Evolutionary conservation across 1,284 basidiomycete species (phyloP), one percentile per base, ranked within the genome.

Genomic region (Trametes pubescens): DNA sequence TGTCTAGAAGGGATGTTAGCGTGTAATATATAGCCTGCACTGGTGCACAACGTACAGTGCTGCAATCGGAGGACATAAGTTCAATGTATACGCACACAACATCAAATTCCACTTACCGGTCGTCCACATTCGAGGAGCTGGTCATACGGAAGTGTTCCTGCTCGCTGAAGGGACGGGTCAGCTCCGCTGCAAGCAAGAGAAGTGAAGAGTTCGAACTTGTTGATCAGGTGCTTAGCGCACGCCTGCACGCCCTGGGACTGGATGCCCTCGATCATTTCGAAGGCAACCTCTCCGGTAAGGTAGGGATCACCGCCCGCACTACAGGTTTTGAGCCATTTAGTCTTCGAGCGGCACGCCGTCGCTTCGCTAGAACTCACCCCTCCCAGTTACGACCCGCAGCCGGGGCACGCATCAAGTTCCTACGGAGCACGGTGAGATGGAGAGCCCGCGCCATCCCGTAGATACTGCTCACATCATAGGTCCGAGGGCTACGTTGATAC

Each of bases 361-460:
- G 37, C 10, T 21, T 7, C 37, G 1, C 14, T 8, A 38, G 38
- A 6, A 9, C 64, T 38, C 29, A 87, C 75, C 85, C 86, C 80
- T 93, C 91, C 89, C 89, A 93, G 71, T 88, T 88, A n/a, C 91
- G 79, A 0, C 91, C 91, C n/a, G 81, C 86, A n/a, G 84, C 84
- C 10, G 89, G 85, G 0, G 81, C 81, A n/a, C 90, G 83, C 58
- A 81, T 83, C 49, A 90, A 70, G 70, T 86, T 86, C 83, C 82
- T 85, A 56, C 55, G 37, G 57, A 6, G 43, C n/a, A 4, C 9
- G 2, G 5, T 48, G 14, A 61, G 46, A 43, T 32, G 29, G 29
- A 32, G 29, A n/a, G n/a, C n/a, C n/a, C n/a, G n/a, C n/a, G n/a
- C n/a, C n/a, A n/a, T n/a, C n/a, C n/a, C n/a, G 24, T 64, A 64